Evolutionary conservation across 2,329 filamentous ascomycete genomes (phyloP), one percentile per base, ranked within the genome.

Genomic region (Coniosporium tulheliwenetii): DNA sequence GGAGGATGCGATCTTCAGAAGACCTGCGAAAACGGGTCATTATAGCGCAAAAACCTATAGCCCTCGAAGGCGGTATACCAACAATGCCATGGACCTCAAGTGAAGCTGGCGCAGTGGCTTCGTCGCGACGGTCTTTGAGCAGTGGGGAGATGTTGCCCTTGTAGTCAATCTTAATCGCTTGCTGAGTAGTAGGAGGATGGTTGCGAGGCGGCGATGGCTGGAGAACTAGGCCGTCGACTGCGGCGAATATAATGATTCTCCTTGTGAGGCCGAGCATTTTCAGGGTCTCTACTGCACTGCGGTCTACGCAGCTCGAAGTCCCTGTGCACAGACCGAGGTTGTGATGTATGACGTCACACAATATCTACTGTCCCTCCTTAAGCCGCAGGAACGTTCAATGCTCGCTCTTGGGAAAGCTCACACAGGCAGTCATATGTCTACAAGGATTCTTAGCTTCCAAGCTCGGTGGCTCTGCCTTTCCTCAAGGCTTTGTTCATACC

Each of bases 191-290:
- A 19, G 71, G 61, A 33, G 73, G 70, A 53, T 77, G 72, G 53
- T 61, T 58, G 52, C 76, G 58, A 49, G 66, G 55, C 13, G 74
- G 69, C 29, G 81, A 64, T 19, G 83, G 79, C 52, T 91, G 84
- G 36, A 95, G 70, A 47, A 93, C 67, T 40, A 95, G 70, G 43
- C 86, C 86, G 54, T 95, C 86, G 41, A 80, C 75, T 19, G 85
- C 78, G 41, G 86, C 85, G 60, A 80, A 80, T 49, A 94, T 76
- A 48, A 86, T 57, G 41, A 93, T 65, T 62, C 91, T 93, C 56
- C 83, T 81, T 44, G 82, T 77, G 45, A 93, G 66, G 48, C 73
- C 71, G 42, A 85, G 79, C 85, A 93, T 91, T 10, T 37, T 13
- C 19, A 26, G 19, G 19, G 19, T 26, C 19, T 26, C 7, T 26